Percentiles rank a stretch among this genome's conserved stretches.
Evolutionary conservation across 2,329 filamentous ascomycete genomes (phyloP).

Genomic region (Fusarium gaditjirri): DNA sequence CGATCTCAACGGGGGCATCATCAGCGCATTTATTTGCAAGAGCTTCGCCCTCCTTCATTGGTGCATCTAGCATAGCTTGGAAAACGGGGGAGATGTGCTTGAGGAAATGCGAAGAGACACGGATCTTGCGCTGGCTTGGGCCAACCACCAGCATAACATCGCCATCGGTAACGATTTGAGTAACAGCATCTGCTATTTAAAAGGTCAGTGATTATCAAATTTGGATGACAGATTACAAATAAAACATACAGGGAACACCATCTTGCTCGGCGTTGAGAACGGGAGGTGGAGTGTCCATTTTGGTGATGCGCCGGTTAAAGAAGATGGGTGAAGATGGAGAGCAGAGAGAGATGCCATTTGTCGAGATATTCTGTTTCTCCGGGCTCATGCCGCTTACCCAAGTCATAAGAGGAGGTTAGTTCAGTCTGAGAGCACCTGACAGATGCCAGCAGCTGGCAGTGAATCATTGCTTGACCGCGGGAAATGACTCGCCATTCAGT

Average conservation of each 20-base stretch:
- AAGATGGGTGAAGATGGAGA: neutral
- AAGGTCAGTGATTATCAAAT: accelerated
- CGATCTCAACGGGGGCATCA: accelerated
- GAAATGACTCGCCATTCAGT: neutral
- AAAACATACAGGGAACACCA: accelerated
- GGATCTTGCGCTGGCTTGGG: neutral
- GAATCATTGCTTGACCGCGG: neutral
- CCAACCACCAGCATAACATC: constrained; percentile 4
- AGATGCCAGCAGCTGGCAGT: neutral
- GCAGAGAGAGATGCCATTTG: neutral
- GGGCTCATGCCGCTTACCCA: accelerated
- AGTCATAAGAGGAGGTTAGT: neutral
- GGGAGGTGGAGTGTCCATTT: neutral
- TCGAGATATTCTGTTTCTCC: neutral
- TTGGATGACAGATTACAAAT: neutral
- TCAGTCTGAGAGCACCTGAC: neutral
- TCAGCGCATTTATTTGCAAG: accelerated
- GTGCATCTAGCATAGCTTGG: neutral
- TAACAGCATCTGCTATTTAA: no score
- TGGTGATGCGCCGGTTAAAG: neutral
- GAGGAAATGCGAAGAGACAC: neutral
- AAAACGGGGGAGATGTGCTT: neutral
- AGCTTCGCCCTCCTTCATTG: accelerated
- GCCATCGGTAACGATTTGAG: neutral
- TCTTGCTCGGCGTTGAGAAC: accelerated